phyloP scores from a whole-genome alignment of 208 protist genomes.

The Acanthamoeba triangularis region DNA sequence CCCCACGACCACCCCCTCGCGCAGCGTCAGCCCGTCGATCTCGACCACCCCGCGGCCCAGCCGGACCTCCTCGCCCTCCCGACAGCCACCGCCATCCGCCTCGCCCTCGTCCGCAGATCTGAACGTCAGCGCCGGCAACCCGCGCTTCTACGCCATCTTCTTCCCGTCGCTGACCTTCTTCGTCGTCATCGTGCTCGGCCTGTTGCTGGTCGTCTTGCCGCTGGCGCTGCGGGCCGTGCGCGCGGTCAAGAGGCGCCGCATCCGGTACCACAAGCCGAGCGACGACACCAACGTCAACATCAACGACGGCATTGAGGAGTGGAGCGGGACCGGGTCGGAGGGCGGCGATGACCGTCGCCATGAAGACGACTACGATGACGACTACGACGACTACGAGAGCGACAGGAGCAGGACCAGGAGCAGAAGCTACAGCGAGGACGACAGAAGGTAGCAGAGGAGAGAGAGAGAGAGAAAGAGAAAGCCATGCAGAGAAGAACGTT shows the following conservation, averaged over 20 bases:
- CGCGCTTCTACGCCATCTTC: constrained; percentile 25
- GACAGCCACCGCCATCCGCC: not conserved
- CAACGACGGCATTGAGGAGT: not conserved
- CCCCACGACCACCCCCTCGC: not conserved
- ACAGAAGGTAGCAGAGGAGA: not conserved
- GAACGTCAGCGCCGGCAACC: not conserved
- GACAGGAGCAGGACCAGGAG: not conserved
- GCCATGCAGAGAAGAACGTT: no score
- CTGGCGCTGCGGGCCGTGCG: not conserved
- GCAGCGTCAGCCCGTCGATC: not conserved
- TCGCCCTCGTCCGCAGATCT: not conserved
- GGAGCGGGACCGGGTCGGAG: no score
- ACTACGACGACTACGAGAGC: not conserved
- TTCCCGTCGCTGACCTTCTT: not conserved
- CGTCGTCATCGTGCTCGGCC: not conserved
- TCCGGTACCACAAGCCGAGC: not conserved
- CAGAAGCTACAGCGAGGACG: not conserved
- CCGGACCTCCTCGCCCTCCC: not conserved
- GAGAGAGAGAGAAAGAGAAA: not conserved
- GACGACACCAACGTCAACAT: not conserved
- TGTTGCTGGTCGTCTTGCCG: not conserved
- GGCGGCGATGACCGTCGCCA: not conserved
- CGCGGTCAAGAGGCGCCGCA: not conserved
- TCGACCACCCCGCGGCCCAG: not conserved
- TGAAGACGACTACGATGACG: not conserved